These are phyloP conservation scores for Naganishia sp. DNA, from an alignment of 1,284 basidiomycete species.

Conservation along the genomic window DNA sequence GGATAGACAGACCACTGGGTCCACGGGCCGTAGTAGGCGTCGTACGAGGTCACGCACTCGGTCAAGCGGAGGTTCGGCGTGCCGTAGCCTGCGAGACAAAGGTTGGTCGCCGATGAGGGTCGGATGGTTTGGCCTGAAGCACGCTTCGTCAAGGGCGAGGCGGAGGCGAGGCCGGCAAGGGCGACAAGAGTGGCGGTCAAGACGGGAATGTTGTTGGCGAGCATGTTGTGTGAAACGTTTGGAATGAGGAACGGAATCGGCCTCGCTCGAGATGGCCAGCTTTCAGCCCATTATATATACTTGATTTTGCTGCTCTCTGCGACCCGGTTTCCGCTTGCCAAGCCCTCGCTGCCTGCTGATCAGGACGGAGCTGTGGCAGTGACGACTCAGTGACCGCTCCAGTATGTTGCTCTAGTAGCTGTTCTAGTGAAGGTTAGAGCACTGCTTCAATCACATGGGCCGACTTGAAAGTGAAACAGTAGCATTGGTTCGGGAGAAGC, in stretches of 20 bases:
- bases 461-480: no score
- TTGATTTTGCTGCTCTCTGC: not conserved
- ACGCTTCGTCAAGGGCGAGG: conserved; percentile 16
- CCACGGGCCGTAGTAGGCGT: conserved; percentile 20
- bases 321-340: no score
- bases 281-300: no score
- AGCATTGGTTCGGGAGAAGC: no score
- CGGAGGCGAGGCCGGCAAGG: conserved; percentile 8
- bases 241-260: no score
- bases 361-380: no score
- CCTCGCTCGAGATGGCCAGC: no score
- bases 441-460: no score
- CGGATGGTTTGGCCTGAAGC: conserved; percentile 19
- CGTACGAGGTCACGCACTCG: conserved; percentile 23
- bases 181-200: conserved; percentile 20
- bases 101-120: conserved; percentile 23
- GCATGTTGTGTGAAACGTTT: conserved; percentile 4
- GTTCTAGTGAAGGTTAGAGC: no score
- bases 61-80: conserved; percentile 10
- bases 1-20: conserved; percentile 19
- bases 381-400: no score
- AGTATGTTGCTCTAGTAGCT: no score
- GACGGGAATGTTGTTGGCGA: conserved; percentile 28
- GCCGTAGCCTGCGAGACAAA: conserved; percentile 24
- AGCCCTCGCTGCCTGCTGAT: no score